Evolutionary conservation across 2,329 filamentous ascomycete genomes (phyloP).

Genomic region (Trichoderma brevicompactum): DNA sequence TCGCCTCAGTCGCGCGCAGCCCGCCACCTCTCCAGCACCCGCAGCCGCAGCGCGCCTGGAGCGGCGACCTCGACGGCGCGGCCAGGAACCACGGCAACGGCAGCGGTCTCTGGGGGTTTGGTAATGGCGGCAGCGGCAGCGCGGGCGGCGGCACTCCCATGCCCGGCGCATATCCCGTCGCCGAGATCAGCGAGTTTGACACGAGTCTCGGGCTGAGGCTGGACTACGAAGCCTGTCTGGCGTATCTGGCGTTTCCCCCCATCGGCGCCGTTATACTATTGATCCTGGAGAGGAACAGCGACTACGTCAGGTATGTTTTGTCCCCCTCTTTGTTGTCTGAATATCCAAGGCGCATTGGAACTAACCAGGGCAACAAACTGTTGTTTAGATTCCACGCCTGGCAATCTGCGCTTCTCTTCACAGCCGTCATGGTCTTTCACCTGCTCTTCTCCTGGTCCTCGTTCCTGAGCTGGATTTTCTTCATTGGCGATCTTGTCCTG

Average conservation of each 20-base stretch:
- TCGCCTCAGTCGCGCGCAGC: slow-evolving; percentile 47
- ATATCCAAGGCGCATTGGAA: not conserved
- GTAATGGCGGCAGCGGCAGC: slow-evolving; percentile 31
- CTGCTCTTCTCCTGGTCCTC: slow-evolving; percentile 84
- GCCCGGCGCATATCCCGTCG: slow-evolving; percentile 46
- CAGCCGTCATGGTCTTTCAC: slow-evolving; percentile 74
- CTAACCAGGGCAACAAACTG: not conserved
- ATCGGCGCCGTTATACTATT: slow-evolving; percentile 83
- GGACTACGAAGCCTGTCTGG: slow-evolving; percentile 87
- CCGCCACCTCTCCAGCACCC: slow-evolving; percentile 52
- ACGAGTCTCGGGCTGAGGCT: slow-evolving; percentile 85
- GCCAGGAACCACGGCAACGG: slow-evolving; percentile 35
- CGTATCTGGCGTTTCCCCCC: slow-evolving; percentile 84
- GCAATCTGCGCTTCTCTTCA: slow-evolving; percentile 87
- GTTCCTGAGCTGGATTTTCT: slow-evolving; percentile 81
- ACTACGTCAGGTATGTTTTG: slow-evolving; percentile 79
- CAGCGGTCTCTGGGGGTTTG: slow-evolving; percentile 29
- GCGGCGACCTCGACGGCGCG: slow-evolving; percentile 46
- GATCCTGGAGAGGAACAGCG: slow-evolving; percentile 89
- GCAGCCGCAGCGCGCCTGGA: slow-evolving; percentile 62
- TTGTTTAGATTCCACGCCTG: slow-evolving; percentile 83
- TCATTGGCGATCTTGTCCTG: slow-evolving; percentile 73
- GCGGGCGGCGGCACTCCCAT: slow-evolving; percentile 36
- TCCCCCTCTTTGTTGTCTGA: not conserved
- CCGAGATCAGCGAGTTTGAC: slow-evolving; percentile 79